These are phyloP conservation scores for Umbelopsis sp. DNA, from an alignment of 192 early-diverging fungal genomes.

Conservation along the genomic window DNA sequence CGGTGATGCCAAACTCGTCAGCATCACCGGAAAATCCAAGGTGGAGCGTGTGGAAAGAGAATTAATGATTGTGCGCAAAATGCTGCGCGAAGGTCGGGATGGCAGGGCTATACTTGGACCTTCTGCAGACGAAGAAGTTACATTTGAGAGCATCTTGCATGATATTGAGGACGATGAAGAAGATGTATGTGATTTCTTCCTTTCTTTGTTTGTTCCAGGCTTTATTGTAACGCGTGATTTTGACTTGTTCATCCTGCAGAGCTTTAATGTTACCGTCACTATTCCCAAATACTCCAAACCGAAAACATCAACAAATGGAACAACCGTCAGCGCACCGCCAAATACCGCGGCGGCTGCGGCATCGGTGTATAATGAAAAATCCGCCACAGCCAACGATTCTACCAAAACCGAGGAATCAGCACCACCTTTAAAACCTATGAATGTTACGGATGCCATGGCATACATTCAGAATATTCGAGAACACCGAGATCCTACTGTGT, in stretches of 20 bases:
- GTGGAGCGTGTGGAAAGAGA: slow-evolving; percentile 13
- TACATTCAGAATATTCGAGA: slow-evolving; percentile 29
- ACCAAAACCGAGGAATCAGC: neutral
- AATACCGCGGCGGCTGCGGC: neutral
- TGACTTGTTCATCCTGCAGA: neutral
- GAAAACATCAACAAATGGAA: slow-evolving; percentile 18
- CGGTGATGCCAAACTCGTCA: slow-evolving; percentile 29
- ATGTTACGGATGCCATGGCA: slow-evolving; percentile 32
- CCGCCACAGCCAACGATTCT: neutral
- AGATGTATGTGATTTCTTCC: neutral
- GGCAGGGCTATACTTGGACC: slow-evolving; percentile 16
- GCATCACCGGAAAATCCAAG: slow-evolving; percentile 7
- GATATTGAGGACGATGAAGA: slow-evolving; percentile 18
- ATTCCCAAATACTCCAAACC: slow-evolving; percentile 10
- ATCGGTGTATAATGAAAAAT: neutral
- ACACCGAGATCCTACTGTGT: slow-evolving; percentile 23
- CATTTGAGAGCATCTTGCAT: slow-evolving; percentile 11
- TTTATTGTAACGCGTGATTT: neutral
- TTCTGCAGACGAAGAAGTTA: slow-evolving; percentile 14
- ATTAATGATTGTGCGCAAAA: slow-evolving; percentile 32
- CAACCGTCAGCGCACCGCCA: neutral
- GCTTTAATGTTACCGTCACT: neutral
- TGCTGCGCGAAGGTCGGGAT: slow-evolving; percentile 9
- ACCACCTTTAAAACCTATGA: neutral
- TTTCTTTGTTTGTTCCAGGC: neutral